phyloP scores from a whole-genome alignment of 305 asterid species.

The Striga hermonthica region DNA sequence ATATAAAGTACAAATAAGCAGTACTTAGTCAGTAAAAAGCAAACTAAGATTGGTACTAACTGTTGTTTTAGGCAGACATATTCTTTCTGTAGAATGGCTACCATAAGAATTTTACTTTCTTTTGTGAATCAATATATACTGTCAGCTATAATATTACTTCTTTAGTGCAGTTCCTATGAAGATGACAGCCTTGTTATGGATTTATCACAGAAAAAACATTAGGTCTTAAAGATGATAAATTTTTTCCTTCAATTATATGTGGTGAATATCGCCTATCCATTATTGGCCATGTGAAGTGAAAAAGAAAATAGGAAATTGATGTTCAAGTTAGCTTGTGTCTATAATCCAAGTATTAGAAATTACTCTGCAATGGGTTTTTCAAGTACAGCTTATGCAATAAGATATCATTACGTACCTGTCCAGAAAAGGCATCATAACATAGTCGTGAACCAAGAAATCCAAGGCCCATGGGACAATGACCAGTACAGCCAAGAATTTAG shows the following conservation, averaged over 20 bases:
- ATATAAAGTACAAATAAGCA: background rate
- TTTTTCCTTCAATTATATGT: background rate
- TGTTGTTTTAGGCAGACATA: constrained; percentile 7
- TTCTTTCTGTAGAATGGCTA: background rate
- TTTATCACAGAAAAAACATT: too few species aligned
- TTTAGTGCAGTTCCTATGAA: background rate
- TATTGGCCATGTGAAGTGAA: constrained; percentile 22
- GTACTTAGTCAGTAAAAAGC: constrained; percentile 8
- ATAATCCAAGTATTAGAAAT: constrained; percentile 23
- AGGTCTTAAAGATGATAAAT: constrained; percentile 10
- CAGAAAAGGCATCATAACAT: constrained; percentile 87
- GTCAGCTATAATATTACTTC: background rate
- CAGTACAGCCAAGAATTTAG: constrained; percentile 86
- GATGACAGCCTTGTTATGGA: background rate
- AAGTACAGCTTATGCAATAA: too few species aligned
- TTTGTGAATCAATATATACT: background rate
- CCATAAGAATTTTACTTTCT: background rate
- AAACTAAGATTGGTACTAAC: constrained; percentile 7
- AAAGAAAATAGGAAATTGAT: background rate
- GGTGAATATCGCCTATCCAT: constrained; percentile 8
- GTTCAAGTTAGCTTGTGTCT: constrained; percentile 13
- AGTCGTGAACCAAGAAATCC: constrained; percentile 92
- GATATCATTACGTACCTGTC: constrained; percentile 62
- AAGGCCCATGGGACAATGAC: constrained; percentile 77
- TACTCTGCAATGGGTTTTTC: constrained; percentile 10